These are phyloP conservation scores for Oryza glumipatula DNA, from an alignment of 176 grass and related monocot genomes.

Conservation along the genomic window DNA sequence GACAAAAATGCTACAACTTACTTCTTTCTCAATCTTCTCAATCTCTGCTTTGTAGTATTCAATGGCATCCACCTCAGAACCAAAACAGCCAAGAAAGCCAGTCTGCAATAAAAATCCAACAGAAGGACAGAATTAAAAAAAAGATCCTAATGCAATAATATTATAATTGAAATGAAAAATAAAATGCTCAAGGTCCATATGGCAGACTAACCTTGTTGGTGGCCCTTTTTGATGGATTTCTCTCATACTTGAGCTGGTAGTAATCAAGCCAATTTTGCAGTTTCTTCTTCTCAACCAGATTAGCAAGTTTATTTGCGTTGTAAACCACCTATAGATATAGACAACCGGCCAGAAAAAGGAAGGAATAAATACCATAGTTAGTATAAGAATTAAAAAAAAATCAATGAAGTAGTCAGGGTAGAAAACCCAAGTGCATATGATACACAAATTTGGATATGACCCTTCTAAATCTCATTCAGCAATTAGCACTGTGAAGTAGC, in stretches of 20 bases:
- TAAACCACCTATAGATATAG: conserved; percentile 65
- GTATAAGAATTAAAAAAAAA: not conserved
- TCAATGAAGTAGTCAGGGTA: not conserved
- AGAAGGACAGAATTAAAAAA: conserved; percentile 41
- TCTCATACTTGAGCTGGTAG: conserved; percentile 80
- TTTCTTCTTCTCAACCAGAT: conserved; percentile 86
- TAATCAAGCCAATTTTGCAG: conserved; percentile 91
- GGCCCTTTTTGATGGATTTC: conserved; percentile 67
- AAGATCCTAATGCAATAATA: not conserved
- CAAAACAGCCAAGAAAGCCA: conserved; percentile 88
- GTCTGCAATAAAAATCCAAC: conserved; percentile 53
- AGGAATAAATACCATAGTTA: not conserved
- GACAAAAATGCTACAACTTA: conserved; percentile 43
- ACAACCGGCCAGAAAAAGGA: conserved; percentile 18
- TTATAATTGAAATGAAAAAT: not conserved
- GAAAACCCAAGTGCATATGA: not conserved
- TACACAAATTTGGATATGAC: conserved; percentile 14
- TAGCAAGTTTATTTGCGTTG: conserved; percentile 87
- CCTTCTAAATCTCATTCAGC: not conserved
- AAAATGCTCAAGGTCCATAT: conserved; percentile 19
- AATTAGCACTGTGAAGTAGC: not conserved
- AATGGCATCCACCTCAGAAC: conserved; percentile 88
- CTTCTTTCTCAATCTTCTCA: conserved; percentile 75
- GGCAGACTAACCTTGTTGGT: conserved; percentile 70
- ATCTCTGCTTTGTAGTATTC: conserved; percentile 90